Evolutionary conservation across 106 monocot species (phyloP).

Genomic region (Dioscorea dumetorum): DNA sequence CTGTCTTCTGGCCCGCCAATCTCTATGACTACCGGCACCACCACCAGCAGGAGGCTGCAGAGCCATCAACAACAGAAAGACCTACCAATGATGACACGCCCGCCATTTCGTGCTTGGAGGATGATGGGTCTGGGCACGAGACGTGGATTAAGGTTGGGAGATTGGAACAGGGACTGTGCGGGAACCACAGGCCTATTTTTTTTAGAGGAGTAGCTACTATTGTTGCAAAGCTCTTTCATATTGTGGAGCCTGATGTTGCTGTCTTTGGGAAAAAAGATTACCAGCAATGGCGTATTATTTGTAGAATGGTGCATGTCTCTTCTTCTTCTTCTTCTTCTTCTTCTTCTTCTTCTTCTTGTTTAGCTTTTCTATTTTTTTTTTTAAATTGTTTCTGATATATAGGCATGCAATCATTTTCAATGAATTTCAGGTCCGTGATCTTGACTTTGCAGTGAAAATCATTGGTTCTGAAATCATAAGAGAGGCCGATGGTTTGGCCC

Average conservation of each 20-base stretch:
- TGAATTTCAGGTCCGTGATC: constrained; percentile 74
- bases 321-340: neutral
- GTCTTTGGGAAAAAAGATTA: constrained; percentile 98
- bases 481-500: constrained; percentile 90
- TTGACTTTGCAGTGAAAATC: constrained; percentile 78
- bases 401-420: neutral
- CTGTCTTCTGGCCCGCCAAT: constrained; percentile 64
- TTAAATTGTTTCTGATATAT: neutral
- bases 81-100: neutral
- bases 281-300: constrained; percentile 89
- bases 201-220: constrained; percentile 90
- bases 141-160: constrained; percentile 88
- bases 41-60: no score
- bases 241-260: constrained; percentile 91
- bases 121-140: constrained; percentile 38
- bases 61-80: no score
- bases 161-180: constrained; percentile 85
- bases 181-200: constrained; percentile 70
- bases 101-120: constrained; percentile 30
- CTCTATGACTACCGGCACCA: constrained; percentile 41
- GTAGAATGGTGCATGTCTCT: constrained; percentile 54
- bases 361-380: no score
- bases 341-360: no score
- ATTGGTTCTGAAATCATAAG: constrained; percentile 81
- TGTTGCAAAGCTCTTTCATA: constrained; percentile 83